phyloP scores from a whole-genome alignment of 2,329 filamentous ascomycete genomes.

The Periconia sp. region DNA sequence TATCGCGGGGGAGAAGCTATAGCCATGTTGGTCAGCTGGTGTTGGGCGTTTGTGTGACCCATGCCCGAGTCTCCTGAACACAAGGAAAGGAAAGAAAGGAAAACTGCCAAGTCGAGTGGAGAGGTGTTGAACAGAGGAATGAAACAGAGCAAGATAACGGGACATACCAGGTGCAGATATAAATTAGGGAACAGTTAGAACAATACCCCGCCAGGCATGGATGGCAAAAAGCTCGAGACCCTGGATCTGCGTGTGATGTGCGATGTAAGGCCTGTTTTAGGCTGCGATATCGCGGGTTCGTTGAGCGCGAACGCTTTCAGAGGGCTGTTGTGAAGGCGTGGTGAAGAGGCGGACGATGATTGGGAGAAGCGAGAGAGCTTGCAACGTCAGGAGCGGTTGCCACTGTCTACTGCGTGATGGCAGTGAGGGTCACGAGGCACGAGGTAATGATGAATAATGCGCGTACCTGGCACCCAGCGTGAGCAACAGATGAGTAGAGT shows the following conservation, averaged over 20 bases:
- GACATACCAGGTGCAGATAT: conserved; percentile 4
- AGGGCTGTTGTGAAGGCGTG: conserved; percentile 3
- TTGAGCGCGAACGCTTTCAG: neutral
- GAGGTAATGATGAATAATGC: neutral
- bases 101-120: neutral
- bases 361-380: conserved; percentile 1
- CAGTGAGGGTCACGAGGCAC: neutral
- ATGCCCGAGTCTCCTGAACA: neutral
- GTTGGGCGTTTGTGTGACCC: conserved; percentile 11
- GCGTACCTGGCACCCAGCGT: neutral
- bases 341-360: conserved; percentile 7
- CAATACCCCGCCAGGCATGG: neutral
- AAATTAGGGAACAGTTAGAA: conserved; percentile 2
- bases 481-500: neutral
- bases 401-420: neutral
- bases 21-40: conserved; percentile 35
- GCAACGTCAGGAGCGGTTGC: neutral
- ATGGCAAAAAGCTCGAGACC: neutral
- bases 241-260: neutral
- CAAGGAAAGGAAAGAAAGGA: neutral
- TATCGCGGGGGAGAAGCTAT: conserved; percentile 29
- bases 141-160: too few relatives aligned
- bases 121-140: neutral
- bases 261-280: neutral
- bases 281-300: neutral